phyloP scores from a whole-genome alignment of 129 eudicot genomes.

The Flaveria robusta region DNA sequence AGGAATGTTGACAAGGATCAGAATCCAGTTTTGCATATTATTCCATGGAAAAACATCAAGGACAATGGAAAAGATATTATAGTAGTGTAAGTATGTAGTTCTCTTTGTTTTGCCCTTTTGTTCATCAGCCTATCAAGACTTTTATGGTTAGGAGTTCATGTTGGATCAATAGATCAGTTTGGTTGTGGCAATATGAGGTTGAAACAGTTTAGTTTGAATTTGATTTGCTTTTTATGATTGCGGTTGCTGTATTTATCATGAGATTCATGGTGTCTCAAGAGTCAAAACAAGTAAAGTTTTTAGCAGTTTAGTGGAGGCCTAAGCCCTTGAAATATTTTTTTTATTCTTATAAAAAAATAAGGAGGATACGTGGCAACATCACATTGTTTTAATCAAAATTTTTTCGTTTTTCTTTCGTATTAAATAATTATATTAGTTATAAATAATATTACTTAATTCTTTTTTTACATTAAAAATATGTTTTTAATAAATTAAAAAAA shows the following conservation, averaged over 20 bases:
- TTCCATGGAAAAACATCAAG: conserved; percentile 24
- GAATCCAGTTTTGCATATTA: conserved; percentile 17
- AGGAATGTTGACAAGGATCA: conserved; percentile 26
- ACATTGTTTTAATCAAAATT: too few species aligned
- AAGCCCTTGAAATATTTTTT: too few species aligned
- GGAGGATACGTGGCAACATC: too few species aligned
- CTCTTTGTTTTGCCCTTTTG: conserved; percentile 8
- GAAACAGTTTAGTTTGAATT: neutral
- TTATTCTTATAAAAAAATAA: too few species aligned
- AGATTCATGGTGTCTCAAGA: neutral
- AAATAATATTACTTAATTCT: too few species aligned
- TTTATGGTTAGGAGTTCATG: conserved; percentile 11
- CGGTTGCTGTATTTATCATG: neutral
- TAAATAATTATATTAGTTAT: too few species aligned
- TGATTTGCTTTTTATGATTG: neutral
- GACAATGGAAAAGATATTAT: conserved; percentile 14
- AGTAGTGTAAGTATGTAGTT: conserved; percentile 22
- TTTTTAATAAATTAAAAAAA: too few species aligned
- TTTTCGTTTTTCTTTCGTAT: too few species aligned
- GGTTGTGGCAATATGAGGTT: conserved; percentile 11
- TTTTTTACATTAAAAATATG: too few species aligned
- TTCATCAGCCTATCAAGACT: neutral
- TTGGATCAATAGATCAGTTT: conserved; percentile 18
- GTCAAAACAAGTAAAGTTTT: neutral
- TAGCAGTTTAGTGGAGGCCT: too few species aligned